Base-by-base conservation (phyloP, 2,329 filamentous ascomycete genomes). In the Lachnellula cervina region DNA sequence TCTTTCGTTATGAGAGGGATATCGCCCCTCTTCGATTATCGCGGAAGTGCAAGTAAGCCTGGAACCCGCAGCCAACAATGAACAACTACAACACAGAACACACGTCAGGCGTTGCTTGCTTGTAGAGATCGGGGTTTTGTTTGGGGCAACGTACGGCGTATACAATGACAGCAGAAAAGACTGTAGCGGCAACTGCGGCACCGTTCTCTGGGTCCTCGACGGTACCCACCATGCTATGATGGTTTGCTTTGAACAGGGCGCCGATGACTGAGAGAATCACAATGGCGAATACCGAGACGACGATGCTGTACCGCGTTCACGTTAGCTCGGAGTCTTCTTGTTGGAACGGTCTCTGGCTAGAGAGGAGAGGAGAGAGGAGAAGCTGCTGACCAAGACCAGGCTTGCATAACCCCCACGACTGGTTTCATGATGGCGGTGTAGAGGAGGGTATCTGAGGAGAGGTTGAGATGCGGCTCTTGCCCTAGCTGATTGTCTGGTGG, bases 61-160 rank as follows among this genome's bases (percentile, higher is more conserved):
- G 93, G 64, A 92, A 83, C 56, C 87, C 89, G 74, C 93, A 97
- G 76, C 96, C 97, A 50, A 95, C 80, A 55, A 97, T 82, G 79
- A 97, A 97, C 43, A 45, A 40, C 37, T 13, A 49, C 38, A 25
- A 52, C 57, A 40, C 47, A 32, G 13, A 14, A 21, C 28, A 9
- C 28, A 32, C 28, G 28, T 32, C 28, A 32, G 28, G 4, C 3
- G 4, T 2, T 32, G 28, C 13, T 32, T 32, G 28, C 9, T 4
- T 32, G 9, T 13, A 32, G 44, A 43, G 51, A 48, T 23, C 9
- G 28, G 28, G 13, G 8, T 9, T 8, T 28, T 28, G 1, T 9
- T 32, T 32, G 28, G 51, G 37, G 55, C 40, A 53, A 83, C 89
- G 63, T 86, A 97, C 93, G 64, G 80, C 83, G 70, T 97, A 97